Evolutionary conservation across 495 filamentous ascomycete genomes (phyloP), one percentile per base, ranked within the genome.

Genomic region (Xylaria flabelliformis): DNA sequence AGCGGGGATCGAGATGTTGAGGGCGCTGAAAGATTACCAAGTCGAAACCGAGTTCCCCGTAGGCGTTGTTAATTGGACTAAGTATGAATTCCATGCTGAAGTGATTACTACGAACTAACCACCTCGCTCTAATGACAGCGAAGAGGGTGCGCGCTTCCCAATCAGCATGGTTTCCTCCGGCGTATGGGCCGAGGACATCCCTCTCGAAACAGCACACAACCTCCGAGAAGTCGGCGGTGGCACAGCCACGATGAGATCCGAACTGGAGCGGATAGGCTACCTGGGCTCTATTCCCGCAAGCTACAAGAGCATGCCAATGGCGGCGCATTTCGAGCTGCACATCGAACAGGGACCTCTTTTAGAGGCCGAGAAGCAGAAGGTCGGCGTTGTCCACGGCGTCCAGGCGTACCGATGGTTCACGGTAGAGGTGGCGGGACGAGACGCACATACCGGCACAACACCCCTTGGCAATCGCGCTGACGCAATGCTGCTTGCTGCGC

Each of bases 41-140:
- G 82, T 91, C n/a, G 86, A 91, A 77, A 94, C 92, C 0, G 87
- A 91, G 56, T 92, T 88, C 72, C 89, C 89, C 5, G 80, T 94
- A 12, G 91, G 91, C 9, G 88, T 93, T 10, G 87, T 94, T 0
- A 93, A 93, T 73, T 96, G 93, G 93, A 95, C 93, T 0, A 95
- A 94, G 82, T 84, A 93, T 94, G 48, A 24, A 24, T 10, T 21
- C n/a, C 8, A n/a, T n/a, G 7, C n/a, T 2, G 0, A 0, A 46
- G 13, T 46, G 4, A 19, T 4, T 19, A 15, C 15, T 19, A 13
- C 42, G 3, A 17, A 46, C 15, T 46, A 46, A 46, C n/a, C 12
- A 8, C n/a, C 10, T 24, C 26, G 4, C 55, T 13, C 19, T 58
- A 8, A 34, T 42, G 0, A 42, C 39, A 83, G 82, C 74, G 93